phyloP scores from a whole-genome alignment of 805 yeast species.

The Barnettozyma wickerhamii region DNA sequence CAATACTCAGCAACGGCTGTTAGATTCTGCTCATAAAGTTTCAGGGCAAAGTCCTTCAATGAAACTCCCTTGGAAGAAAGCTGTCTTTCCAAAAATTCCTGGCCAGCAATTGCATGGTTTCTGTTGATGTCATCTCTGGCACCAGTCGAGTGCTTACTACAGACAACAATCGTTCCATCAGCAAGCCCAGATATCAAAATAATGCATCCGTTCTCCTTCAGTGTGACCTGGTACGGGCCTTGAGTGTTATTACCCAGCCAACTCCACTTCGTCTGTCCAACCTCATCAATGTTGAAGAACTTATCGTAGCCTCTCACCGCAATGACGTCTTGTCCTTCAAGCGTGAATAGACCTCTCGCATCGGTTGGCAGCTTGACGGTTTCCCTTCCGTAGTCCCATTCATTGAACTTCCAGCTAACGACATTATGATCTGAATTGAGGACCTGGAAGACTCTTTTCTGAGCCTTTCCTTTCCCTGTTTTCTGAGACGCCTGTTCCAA shows the following conservation, averaged over 20 bases:
- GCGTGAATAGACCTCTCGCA: conserved; percentile 81
- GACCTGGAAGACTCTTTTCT: conserved; percentile 25
- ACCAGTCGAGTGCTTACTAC: conserved; percentile 91
- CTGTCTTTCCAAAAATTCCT: conserved; percentile 50
- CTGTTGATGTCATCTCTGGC: conserved; percentile 44
- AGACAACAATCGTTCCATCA: conserved; percentile 76
- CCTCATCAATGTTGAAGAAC: conserved; percentile 81
- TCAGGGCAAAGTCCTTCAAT: conserved; percentile 48
- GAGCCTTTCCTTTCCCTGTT: conserved; percentile 29
- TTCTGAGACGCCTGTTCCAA: conserved; percentile 14
- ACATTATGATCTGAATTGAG: conserved; percentile 25
- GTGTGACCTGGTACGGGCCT: conserved; percentile 79
- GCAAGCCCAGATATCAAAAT: conserved; percentile 72
- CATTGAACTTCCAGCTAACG: conserved; percentile 77
- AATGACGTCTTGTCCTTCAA: conserved; percentile 36
- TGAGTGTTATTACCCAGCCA: conserved; percentile 40
- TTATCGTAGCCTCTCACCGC: conserved; percentile 90
- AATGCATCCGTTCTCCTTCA: conserved; percentile 94
- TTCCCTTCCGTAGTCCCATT: conserved; percentile 74
- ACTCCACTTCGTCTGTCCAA: conserved; percentile 44
- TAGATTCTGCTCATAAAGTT: conserved; percentile 44
- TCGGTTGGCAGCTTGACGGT: conserved; percentile 56
- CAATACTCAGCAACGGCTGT: conserved; percentile 94
- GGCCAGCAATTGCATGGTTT: conserved; percentile 78
- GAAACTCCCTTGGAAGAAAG: conserved; percentile 38